phyloP scores from a whole-genome alignment of 2,329 filamentous ascomycete genomes.

The Fulvia fulva region DNA sequence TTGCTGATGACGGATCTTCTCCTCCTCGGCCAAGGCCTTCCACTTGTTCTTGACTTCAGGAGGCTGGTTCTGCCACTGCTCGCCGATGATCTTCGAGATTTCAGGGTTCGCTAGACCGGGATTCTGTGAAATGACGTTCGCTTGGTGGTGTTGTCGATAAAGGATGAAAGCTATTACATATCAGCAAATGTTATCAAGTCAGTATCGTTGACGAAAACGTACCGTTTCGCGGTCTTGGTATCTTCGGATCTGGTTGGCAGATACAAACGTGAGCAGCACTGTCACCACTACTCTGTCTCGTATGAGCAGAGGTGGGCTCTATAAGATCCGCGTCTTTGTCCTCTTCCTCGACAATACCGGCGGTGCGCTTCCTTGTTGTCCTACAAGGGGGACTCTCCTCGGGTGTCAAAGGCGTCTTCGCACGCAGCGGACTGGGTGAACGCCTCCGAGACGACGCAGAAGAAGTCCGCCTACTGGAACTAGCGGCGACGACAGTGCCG shows the following conservation, averaged over 20 bases:
- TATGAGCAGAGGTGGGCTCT: slow-evolving; percentile 27
- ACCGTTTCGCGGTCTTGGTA: slow-evolving; percentile 69
- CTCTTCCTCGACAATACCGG: slow-evolving; percentile 30
- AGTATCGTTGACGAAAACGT: slow-evolving; percentile 45
- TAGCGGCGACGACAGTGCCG: slow-evolving; percentile 20
- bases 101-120: slow-evolving; percentile 92
- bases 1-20: slow-evolving; percentile 82
- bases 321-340: slow-evolving; percentile 28
- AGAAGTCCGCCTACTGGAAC: slow-evolving; percentile 26
- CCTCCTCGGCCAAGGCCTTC: slow-evolving; percentile 87
- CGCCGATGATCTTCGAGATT: slow-evolving; percentile 94
- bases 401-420: slow-evolving; percentile 35
- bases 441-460: slow-evolving; percentile 29
- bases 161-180: slow-evolving; percentile 79
- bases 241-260: slow-evolving; percentile 67
- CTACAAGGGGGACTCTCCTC: slow-evolving; percentile 34
- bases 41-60: slow-evolving; percentile 75
- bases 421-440: slow-evolving; percentile 29
- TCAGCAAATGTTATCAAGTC: slow-evolving; percentile 21
- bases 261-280: slow-evolving; percentile 57
- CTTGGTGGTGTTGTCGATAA: slow-evolving; percentile 90
- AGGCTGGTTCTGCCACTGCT: slow-evolving; percentile 79
- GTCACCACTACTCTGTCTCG: slow-evolving; percentile 36
- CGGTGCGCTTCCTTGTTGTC: slow-evolving; percentile 32
- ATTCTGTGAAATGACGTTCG: slow-evolving; percentile 72